Percentiles rank a stretch among this genome's conserved stretches.
Conservation (phyloP, 129 eudicot genomes). For the Helianthus annuus region DNA sequence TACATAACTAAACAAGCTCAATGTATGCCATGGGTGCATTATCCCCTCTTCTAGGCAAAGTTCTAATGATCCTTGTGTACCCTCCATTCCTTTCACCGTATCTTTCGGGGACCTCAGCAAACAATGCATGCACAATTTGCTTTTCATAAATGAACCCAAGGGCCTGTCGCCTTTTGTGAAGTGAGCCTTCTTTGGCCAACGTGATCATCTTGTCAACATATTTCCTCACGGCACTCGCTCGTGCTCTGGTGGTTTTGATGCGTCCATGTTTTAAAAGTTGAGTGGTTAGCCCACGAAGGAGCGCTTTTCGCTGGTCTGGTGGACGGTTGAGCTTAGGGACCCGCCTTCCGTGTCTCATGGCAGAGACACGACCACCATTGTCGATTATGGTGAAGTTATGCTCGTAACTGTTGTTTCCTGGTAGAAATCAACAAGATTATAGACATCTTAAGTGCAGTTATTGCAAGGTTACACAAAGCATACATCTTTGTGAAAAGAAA, state of each 20-base stretch:
- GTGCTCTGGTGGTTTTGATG: conserved; percentile 83
- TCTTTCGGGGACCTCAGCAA: conserved; percentile 88
- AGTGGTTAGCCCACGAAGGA: conserved; percentile 84
- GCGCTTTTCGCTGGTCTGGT: conserved; percentile 92
- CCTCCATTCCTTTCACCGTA: conserved; percentile 96
- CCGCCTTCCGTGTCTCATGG: conserved; percentile 88
- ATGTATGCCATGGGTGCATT: conserved; percentile 97
- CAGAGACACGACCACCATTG: conserved; percentile 67
- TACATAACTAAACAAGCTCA: conserved; percentile 69
- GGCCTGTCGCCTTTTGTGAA: conserved; percentile 94
- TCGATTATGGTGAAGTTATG: conserved; percentile 49
- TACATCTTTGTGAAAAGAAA: not conserved
- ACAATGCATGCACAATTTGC: conserved; percentile 86
- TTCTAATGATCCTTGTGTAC: conserved; percentile 79
- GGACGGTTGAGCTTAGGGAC: conserved; percentile 95
- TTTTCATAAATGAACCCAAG: conserved; percentile 89
- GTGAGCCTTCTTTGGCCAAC: conserved; percentile 86
- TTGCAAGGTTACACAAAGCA: conserved; percentile 22
- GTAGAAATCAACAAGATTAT: conserved; percentile 5
- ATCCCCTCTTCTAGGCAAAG: conserved; percentile 93
- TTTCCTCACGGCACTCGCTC: conserved; percentile 90
- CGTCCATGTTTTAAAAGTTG: conserved; percentile 88
- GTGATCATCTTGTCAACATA: conserved; percentile 89
- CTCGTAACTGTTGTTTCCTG: conserved; percentile 52
- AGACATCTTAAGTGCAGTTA: not conserved